A percentile compares a stretch with the other conserved stretches of the same genome.
Conservation (phyloP, 768 basidiomycete species). For the Nidula microcarpa region DNA sequence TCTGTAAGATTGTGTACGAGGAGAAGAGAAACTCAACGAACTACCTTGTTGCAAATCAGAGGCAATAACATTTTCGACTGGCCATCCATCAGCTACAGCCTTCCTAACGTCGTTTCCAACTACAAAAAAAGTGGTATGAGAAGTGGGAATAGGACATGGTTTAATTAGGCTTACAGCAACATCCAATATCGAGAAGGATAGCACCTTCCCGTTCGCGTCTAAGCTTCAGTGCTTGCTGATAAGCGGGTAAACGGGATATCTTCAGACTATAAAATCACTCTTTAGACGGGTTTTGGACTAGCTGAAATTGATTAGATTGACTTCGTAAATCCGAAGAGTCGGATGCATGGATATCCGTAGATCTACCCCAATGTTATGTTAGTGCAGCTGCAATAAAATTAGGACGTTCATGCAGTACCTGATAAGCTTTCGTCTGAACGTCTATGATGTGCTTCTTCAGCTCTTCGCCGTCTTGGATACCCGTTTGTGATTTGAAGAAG, state of each 20-base stretch:
- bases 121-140: slow-evolving; percentile 6
- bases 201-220: slow-evolving; percentile 17
- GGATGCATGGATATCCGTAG: slow-evolving; percentile 18
- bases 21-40: not conserved
- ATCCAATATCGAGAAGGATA: slow-evolving; percentile 40
- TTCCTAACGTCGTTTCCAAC: slow-evolving; percentile 39
- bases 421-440: slow-evolving; percentile 19
- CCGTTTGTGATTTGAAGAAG: slow-evolving; percentile 20
- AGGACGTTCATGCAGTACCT: too few relatives aligned
- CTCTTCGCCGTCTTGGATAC: slow-evolving; percentile 18
- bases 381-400: too few relatives aligned
- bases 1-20: too few relatives aligned
- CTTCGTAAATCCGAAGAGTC: slow-evolving; percentile 12
- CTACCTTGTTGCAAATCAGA: slow-evolving; percentile 31
- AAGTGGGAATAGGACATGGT: not conserved
- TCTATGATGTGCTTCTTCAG: slow-evolving; percentile 21
- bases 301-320: too few relatives aligned
- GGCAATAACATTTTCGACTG: slow-evolving; percentile 28
- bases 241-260: slow-evolving; percentile 29
- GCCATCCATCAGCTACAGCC: slow-evolving; percentile 36
- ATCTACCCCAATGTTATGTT: too few relatives aligned
- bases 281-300: too few relatives aligned
- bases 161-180: slow-evolving; percentile 29
- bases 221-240: slow-evolving; percentile 24
- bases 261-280: too few relatives aligned